Evolutionary conservation across 768 basidiomycete species (phyloP).

Genomic region (Mycena olivaceomarginata): DNA sequence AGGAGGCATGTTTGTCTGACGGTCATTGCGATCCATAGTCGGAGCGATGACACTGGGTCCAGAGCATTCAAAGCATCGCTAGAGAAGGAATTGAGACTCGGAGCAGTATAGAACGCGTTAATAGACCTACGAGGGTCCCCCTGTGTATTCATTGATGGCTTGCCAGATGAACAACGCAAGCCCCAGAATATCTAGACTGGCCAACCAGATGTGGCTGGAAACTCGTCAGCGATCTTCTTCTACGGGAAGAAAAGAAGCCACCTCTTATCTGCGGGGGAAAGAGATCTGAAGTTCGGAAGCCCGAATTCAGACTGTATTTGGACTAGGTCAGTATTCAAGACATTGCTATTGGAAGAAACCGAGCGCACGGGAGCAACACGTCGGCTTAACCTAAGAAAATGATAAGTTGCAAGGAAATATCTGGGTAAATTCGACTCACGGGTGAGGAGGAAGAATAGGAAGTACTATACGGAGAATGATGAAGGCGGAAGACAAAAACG

Average conservation of each 20-base stretch:
- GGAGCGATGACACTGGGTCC: conserved; percentile 72
- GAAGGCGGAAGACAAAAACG: conserved; percentile 84
- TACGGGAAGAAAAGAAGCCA: conserved; percentile 16
- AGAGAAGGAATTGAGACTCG: neutral
- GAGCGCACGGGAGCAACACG: conserved; percentile 82
- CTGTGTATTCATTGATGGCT: conserved; percentile 69
- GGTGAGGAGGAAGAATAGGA: conserved; percentile 84
- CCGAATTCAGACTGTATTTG: conserved; percentile 82
- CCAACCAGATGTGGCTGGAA: conserved; percentile 79
- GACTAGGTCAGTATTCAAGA: conserved; percentile 47
- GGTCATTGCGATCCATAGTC: conserved; percentile 83
- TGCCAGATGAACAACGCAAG: conserved; percentile 83
- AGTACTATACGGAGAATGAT: conserved; percentile 85
- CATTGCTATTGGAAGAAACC: conserved; percentile 36
- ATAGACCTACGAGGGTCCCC: conserved; percentile 57
- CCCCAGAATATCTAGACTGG: conserved; percentile 78
- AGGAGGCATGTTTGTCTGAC: conserved; percentile 82
- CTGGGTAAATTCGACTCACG: conserved; percentile 45
- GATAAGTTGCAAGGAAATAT: neutral
- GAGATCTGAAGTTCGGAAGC: conserved; percentile 79
- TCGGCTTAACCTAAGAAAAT: conserved; percentile 69
- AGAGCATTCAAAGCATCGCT: conserved; percentile 62
- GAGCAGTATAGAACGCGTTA: neutral
- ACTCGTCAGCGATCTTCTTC: neutral
- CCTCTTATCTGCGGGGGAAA: conserved; percentile 82